phyloP scores from a whole-genome alignment of 108 stramenopile genomes.

The Nitzschia sp. region DNA sequence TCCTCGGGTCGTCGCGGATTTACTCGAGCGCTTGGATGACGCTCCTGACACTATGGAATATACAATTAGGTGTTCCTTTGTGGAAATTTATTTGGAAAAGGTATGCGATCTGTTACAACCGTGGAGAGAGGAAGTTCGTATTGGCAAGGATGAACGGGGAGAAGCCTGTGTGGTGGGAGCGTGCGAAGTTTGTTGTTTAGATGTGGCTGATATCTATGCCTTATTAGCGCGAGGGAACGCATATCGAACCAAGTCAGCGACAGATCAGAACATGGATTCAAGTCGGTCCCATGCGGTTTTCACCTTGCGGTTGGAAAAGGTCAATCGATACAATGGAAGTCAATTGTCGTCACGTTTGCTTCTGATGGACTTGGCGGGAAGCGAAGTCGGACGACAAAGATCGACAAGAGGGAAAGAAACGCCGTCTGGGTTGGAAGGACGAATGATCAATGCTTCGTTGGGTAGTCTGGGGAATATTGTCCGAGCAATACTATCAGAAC shows the following conservation, averaged over 20 bases:
- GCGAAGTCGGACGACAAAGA: constrained; percentile 60
- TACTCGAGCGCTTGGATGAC: constrained; percentile 55
- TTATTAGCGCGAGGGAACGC: constrained; percentile 77
- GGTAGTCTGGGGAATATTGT: constrained; percentile 74
- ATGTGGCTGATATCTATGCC: constrained; percentile 68
- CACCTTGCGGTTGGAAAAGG: constrained; percentile 65
- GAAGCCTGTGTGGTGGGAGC: constrained; percentile 27
- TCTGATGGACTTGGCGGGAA: constrained; percentile 90
- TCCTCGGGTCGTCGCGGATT: constrained; percentile 48
- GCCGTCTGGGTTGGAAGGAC: constrained; percentile 61
- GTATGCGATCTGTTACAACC: constrained; percentile 88
- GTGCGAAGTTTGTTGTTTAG: constrained; percentile 69
- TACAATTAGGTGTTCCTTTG: constrained; percentile 81
- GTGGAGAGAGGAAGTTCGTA: constrained; percentile 12
- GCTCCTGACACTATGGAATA: constrained; percentile 59
- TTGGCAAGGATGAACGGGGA: constrained; percentile 9
- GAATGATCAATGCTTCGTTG: constrained; percentile 82
- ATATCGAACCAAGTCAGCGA: constrained; percentile 70
- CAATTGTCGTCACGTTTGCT: constrained; percentile 54
- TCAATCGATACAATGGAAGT: constrained; percentile 44
- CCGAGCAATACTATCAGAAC: constrained; percentile 60
- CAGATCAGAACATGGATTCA: constrained; percentile 81
- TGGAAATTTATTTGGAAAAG: constrained; percentile 96
- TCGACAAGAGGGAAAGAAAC: constrained; percentile 31
- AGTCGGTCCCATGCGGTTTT: constrained; percentile 87